Base-by-base conservation (phyloP, 2,329 filamentous ascomycete species). In the Clonostachys rosea region DNA sequence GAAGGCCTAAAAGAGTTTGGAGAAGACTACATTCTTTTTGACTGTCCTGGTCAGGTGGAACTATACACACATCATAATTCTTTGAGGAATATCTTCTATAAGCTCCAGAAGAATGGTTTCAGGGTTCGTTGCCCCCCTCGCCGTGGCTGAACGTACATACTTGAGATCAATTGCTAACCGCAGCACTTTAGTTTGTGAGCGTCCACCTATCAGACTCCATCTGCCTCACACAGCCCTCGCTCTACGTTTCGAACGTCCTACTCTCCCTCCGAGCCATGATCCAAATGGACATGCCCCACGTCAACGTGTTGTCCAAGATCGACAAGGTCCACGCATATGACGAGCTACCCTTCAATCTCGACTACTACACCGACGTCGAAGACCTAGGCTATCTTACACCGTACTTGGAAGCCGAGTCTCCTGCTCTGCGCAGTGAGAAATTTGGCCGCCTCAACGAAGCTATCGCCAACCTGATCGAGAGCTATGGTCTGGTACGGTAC, bases 251-350 rank as follows among this genome's bases (percentile, higher is more conserved):
- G 55, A 94, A 95, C 57, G 78, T 99, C 48, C 84, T 99, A 48
- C 84, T 99, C 20, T 92, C 91, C 47, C 82, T 99, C 53, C 87
- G 94, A 54, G 91, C 90, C 57, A 99, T 99, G 92, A 83, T 99
- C 46, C 94, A 97, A 69, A 92, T 99, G 80, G 94, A 97, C 61
- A 87, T 97, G 51, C 91, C 94, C 1, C 90, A 96, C 62, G 76
- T 99, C 55, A 99, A 99, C 61, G 89, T 99, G 52, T 79, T 99
- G 24, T 96, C 91, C 49, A 99, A 99, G 70, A 95, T 99, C 69
- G 94, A 99, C 69, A 96, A 96, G 62, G 76, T 99, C 46, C 75
- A 84, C 35, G 83, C 86, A 45, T 96, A 96, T 61, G 86, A 89
- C 42, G 82, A 89, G 24, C 76, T 99, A 0, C 90, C 91, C 0